These are phyloP conservation scores for Syzygium grande DNA, from an alignment of 345 rosid genomes.

Conservation along the genomic window DNA sequence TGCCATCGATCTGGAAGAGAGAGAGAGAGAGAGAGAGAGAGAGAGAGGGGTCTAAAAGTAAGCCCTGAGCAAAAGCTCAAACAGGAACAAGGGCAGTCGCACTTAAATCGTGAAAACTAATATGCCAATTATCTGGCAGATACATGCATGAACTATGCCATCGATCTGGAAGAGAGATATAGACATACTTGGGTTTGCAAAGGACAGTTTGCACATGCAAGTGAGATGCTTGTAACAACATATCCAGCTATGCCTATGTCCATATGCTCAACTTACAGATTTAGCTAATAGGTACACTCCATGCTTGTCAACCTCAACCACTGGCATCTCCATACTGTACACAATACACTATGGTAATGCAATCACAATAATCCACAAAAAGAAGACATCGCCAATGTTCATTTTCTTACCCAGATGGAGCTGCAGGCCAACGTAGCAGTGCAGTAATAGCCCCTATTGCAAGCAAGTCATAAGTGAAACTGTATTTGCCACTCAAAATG, in stretches of 20 bases:
- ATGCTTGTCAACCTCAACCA: constrained; percentile 82
- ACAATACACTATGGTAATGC: constrained; percentile 3
- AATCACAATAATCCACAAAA: not conserved
- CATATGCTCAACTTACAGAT: constrained; percentile 46
- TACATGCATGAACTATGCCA: not conserved
- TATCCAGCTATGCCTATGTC: constrained; percentile 6
- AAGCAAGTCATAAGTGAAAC: not conserved
- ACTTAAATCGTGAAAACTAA: not conserved
- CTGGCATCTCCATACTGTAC: constrained; percentile 85
- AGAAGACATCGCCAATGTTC: not conserved
- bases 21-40: not conserved
- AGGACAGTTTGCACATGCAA: not conserved
- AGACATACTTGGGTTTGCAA: not conserved
- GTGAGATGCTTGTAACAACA: not conserved
- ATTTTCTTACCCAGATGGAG: constrained; percentile 70
- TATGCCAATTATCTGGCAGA: not conserved
- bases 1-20: too few relatives aligned
- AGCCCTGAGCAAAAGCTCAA: not conserved
- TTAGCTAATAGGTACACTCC: constrained; percentile 86
- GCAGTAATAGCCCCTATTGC: constrained; percentile 65
- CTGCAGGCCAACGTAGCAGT: constrained; percentile 88
- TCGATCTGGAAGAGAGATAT: not conserved
- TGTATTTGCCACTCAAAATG: not conserved
- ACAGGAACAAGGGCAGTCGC: not conserved
- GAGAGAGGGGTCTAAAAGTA: not conserved